Percentiles rank a stretch among this genome's conserved stretches.
Evolutionary conservation across 768 basidiomycete species (phyloP).

Genomic region (Suillus subaureus): DNA sequence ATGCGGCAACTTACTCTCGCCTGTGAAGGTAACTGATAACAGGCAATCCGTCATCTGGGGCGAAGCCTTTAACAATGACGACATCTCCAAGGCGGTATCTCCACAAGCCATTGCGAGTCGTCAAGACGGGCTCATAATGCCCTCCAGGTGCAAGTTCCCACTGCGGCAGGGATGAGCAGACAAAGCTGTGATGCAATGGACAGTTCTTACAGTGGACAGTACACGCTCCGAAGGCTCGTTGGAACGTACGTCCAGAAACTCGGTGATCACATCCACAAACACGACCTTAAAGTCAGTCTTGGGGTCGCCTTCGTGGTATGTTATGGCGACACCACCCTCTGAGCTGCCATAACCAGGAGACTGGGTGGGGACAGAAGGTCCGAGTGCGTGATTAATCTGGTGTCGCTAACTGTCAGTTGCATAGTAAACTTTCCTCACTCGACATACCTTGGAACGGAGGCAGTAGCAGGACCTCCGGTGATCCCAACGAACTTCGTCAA

Average conservation of each 20-base stretch:
- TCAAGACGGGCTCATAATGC: conserved; percentile 12
- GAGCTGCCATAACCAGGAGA: conserved; percentile 6
- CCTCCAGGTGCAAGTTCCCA: conserved; percentile 8
- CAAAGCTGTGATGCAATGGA: not conserved
- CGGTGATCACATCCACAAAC: conserved; percentile 9
- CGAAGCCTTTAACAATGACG: conserved; percentile 14
- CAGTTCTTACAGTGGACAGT: not conserved
- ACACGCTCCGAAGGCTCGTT: not conserved
- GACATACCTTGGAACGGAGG: conserved; percentile 11
- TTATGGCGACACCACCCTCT: conserved; percentile 9
- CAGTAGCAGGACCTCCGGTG: conserved; percentile 11
- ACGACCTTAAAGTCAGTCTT: conserved; percentile 5
- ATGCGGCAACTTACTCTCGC: conserved; percentile 9
- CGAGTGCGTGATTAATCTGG: conserved; percentile 9
- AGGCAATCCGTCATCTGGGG: conserved; percentile 11
- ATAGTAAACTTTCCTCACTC: not conserved
- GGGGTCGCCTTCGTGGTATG: conserved; percentile 1
- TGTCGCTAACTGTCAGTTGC: not conserved
- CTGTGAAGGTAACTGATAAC: conserved; percentile 12
- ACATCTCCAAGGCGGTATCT: conserved; percentile 14
- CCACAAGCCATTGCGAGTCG: conserved; percentile 17
- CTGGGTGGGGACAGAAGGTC: conserved; percentile 7
- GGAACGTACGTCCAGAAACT: conserved; percentile 8
- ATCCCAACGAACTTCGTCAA: conserved; percentile 8
- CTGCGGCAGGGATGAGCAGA: not conserved